phyloP scores from a whole-genome alignment of 139 green algal genomes.

The Chlamydomonas sp. region DNA sequence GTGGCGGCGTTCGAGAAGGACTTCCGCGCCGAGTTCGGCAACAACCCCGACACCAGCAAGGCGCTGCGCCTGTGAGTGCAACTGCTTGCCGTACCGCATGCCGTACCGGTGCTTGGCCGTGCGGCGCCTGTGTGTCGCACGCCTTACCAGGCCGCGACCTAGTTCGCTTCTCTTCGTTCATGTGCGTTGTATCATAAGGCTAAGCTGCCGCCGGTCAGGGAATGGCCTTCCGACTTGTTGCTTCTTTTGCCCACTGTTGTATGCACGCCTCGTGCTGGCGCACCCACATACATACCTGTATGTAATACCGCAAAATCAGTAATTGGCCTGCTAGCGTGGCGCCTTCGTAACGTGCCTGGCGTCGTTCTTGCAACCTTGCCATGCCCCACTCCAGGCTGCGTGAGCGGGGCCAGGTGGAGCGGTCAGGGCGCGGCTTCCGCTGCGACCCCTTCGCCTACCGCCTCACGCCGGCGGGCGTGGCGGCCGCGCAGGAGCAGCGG shows the following conservation, averaged over 20 bases:
- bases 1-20: slow-evolving; percentile 30
- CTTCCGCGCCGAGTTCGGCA: slow-evolving; percentile 54
- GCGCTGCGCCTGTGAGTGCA: slow-evolving; percentile 55
- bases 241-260: no score
- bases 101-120: background rate
- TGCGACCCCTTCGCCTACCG: slow-evolving; percentile 57
- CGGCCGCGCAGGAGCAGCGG: slow-evolving; percentile 25
- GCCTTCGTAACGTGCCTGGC: no score
- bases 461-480: slow-evolving; percentile 22
- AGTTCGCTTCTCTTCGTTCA: no score
- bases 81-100: background rate
- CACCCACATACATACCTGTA: no score
- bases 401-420: slow-evolving; percentile 42
- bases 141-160: no score
- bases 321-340: no score
- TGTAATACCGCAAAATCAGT: no score
- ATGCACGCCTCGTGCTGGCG: no score
- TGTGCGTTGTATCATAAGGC: no score
- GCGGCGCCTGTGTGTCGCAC: background rate
- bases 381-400: slow-evolving; percentile 39
- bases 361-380: background rate
- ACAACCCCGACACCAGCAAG: slow-evolving; percentile 71
- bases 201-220: no score
- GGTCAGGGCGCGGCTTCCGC: slow-evolving; percentile 49
- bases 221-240: no score